A percentile compares a stretch with the other conserved stretches of the same genome.
phyloP scores from a whole-genome alignment of 495 filamentous ascomycete species.

The Penicillium flavigenum region DNA sequence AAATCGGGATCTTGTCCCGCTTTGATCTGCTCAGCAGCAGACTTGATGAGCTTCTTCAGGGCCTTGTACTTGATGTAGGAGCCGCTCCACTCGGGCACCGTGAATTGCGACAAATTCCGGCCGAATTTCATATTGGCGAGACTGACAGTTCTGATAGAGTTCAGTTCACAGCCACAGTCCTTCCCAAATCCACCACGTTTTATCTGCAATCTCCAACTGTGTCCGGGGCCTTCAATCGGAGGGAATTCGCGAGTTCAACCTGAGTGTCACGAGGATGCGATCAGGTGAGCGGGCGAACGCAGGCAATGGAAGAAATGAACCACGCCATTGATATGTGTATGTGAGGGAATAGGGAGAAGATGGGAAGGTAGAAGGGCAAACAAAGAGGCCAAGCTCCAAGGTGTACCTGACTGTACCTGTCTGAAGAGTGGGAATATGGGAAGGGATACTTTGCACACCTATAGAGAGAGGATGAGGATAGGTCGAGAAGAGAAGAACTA shows the following conservation, averaged over 20 bases:
- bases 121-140: conserved; percentile 73
- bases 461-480: not conserved
- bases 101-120: conserved; percentile 80
- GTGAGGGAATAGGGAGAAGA: not conserved
- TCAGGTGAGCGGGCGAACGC: conserved; percentile 29
- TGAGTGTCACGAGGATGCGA: conserved; percentile 21
- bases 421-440: conserved; percentile 6
- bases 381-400: conserved; percentile 20
- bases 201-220: not conserved
- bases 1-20: conserved; percentile 74
- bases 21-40: conserved; percentile 60
- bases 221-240: not conserved
- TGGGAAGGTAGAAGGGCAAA: not conserved
- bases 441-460: not conserved
- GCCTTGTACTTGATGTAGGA: conserved; percentile 96
- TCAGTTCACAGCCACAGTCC: conserved; percentile 2
- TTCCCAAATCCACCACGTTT: not conserved
- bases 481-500: not conserved
- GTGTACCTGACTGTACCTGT: conserved; percentile 22
- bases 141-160: not conserved
- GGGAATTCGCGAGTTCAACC: conserved; percentile 11
- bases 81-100: conserved; percentile 93
- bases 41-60: conserved; percentile 91
- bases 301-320: conserved; percentile 11
- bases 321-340: conserved; percentile 17